Base-by-base conservation (phyloP, 1,284 basidiomycete genomes). In the Naganishia albida region DNA sequence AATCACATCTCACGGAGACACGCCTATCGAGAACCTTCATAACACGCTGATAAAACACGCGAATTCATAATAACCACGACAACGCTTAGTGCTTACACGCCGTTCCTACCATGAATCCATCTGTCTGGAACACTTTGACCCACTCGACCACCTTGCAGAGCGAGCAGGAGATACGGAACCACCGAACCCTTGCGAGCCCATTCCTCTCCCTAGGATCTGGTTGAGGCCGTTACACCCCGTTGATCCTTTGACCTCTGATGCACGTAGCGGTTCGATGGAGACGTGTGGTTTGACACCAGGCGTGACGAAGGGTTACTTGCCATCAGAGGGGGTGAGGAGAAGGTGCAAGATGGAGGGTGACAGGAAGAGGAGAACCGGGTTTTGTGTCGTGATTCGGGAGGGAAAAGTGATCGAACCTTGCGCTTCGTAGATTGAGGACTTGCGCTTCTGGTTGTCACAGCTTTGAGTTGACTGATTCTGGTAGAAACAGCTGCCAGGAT, bases 121-220 rank as follows among this genome's bases (percentile, higher is more conserved):
- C 40, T 63, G 60, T 63, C 60, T 63, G 60, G 60, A 52, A 63
- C 60, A 63, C 60, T 63, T 63, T 53, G 60, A 63, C 60, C 60
- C 60, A 63, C 60, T 63, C 60, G 60, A 46, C 60, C 60, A 63
- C 60, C 43, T 53, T 63, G 49, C 46, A 63, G 60, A 63, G 60
- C 60, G 60, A 63, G 60, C 60, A 63, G 60, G 60, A 63, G 60
- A 63, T 63, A 63, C 60, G 60, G 60, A 63, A 43, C 60, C 60
- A 63, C 51, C 39, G 30, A 52, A 52, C 51, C 38, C 60, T 63
- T 53, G 30, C 50, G 25, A 63, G 40, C 38, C 57, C 57, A 38
- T 49, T 34, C 46, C 39, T 60, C 46, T 50, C 46, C 57, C 57
- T 16, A 60, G 44, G 28, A 40, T 28, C 49, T 60, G 57, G 50